Conservation (phyloP, 805 yeast species). For the Saturnispora gosingensis region DNA sequence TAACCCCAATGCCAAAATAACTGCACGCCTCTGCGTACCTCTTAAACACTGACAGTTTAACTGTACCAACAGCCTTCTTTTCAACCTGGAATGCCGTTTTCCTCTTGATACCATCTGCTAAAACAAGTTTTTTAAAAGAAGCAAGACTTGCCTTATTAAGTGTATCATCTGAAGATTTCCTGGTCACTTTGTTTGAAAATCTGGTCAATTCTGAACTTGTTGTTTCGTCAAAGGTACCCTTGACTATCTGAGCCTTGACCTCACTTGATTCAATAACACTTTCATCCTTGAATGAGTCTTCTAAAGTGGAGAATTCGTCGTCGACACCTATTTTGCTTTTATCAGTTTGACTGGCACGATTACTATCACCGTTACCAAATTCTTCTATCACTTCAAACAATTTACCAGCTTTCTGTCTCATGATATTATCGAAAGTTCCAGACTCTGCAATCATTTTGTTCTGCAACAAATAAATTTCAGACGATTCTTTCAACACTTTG, state of each 20-base stretch:
- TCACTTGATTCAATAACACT: slow-evolving; percentile 9
- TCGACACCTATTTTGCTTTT: background rate
- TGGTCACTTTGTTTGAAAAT: slow-evolving; percentile 9
- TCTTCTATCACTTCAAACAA: slow-evolving; percentile 31
- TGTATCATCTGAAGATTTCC: slow-evolving; percentile 17
- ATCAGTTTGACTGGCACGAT: background rate
- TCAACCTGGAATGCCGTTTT: slow-evolving; percentile 42
- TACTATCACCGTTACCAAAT: slow-evolving; percentile 23
- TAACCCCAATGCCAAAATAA: slow-evolving; percentile 34
- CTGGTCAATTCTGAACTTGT: slow-evolving; percentile 15
- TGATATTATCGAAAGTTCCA: slow-evolving; percentile 38
- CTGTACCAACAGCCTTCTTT: slow-evolving; percentile 51
- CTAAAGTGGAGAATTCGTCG: slow-evolving; percentile 1
- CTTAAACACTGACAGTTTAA: slow-evolving; percentile 42
- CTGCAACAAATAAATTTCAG: slow-evolving; percentile 49
- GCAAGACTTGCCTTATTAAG: slow-evolving; percentile 57
- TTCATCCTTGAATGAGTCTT: slow-evolving; percentile 3
- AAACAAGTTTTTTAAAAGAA: slow-evolving; percentile 39
- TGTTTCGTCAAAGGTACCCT: slow-evolving; percentile 11
- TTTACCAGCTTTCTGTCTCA: slow-evolving; percentile 16
- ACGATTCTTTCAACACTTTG: slow-evolving; percentile 47
- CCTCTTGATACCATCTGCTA: slow-evolving; percentile 18
- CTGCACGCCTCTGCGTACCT: slow-evolving; percentile 56
- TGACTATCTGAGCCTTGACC: slow-evolving; percentile 8
- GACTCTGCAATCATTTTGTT: slow-evolving; percentile 46